Evolutionary conservation across 352 stramenopile species (phyloP).

Genomic region (Phytopythium boreale): DNA sequence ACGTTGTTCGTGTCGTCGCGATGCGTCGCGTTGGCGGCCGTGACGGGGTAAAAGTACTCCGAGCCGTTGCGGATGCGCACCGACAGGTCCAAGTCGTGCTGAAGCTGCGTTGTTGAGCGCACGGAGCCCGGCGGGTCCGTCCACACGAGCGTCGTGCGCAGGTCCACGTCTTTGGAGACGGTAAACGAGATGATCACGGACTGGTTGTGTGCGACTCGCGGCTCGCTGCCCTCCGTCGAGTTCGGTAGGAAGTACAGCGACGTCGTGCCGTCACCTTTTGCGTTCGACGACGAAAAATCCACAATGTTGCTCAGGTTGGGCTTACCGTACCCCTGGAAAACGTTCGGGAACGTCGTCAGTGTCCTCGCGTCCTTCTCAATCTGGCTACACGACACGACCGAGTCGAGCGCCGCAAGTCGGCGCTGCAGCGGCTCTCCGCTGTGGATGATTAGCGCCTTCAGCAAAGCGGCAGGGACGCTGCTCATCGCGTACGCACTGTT

Average conservation of each 20-base stretch:
- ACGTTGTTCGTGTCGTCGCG: conserved; percentile 82
- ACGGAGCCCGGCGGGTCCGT: conserved; percentile 71
- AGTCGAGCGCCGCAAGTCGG: conserved; percentile 37
- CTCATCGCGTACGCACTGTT: conserved; percentile 55
- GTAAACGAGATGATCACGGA: conserved; percentile 73
- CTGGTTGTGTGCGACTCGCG: conserved; percentile 44
- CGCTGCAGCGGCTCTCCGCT: conserved; percentile 55
- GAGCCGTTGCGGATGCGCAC: conserved; percentile 58
- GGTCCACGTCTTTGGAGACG: conserved; percentile 53
- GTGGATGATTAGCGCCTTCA: conserved; percentile 85
- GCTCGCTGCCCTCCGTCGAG: conserved; percentile 57
- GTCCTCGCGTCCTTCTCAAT: conserved; percentile 29
- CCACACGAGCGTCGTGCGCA: conserved; percentile 76
- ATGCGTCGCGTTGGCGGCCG: conserved; percentile 38
- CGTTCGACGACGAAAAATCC: conserved; percentile 28
- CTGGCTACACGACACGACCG: conserved; percentile 45
- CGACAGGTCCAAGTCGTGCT: conserved; percentile 76
- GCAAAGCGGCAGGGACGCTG: conserved; percentile 54
- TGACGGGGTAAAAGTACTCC: conserved; percentile 60
- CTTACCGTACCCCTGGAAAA: conserved; percentile 81
- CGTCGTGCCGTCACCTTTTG: conserved; percentile 12
- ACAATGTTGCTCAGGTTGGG: conserved; percentile 80
- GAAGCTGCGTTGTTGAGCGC: conserved; percentile 56
- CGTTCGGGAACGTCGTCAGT: conserved; percentile 55
- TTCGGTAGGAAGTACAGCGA: conserved; percentile 78